Percentiles rank a stretch among this genome's conserved stretches.
Conservation (phyloP, 129 eudicot species). For the carrot (Daucus carota) region DNA sequence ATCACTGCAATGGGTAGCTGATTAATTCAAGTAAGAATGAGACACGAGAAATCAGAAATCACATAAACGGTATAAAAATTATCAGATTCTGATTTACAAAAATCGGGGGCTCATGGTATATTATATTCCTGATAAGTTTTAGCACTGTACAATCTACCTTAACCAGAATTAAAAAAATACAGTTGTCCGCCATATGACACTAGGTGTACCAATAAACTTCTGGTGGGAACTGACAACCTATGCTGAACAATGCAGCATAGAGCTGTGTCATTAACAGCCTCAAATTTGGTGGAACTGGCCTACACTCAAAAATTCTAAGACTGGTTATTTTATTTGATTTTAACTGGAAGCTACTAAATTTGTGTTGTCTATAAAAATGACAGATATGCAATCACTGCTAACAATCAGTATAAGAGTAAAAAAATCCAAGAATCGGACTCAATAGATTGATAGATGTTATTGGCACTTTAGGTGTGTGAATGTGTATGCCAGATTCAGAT, state of each 20-base stretch:
- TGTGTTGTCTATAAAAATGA: not conserved
- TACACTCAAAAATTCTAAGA: not conserved
- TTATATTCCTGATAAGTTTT: not conserved
- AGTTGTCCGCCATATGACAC: not conserved
- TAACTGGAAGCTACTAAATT: not conserved
- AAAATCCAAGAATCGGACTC: not conserved
- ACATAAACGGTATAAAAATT: not conserved
- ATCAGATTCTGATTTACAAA: not conserved
- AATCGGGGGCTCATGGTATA: not conserved
- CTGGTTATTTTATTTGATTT: not conserved
- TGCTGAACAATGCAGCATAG: not conserved
- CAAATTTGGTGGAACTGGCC: not conserved
- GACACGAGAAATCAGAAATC: constrained; percentile 3
- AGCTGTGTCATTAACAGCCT: not conserved
- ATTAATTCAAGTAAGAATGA: not conserved
- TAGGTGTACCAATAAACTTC: not conserved
- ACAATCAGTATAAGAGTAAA: not conserved
- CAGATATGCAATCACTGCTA: too few species aligned
- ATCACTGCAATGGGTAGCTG: constrained; percentile 46
- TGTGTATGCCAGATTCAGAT: not conserved
- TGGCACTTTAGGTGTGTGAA: not conserved
- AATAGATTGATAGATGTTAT: not conserved
- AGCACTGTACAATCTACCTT: not conserved
- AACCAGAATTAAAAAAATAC: not conserved
- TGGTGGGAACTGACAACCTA: not conserved